Evolutionary conservation across 202 grass and related monocot species (phyloP).

Genomic region (Panicum hallii): DNA sequence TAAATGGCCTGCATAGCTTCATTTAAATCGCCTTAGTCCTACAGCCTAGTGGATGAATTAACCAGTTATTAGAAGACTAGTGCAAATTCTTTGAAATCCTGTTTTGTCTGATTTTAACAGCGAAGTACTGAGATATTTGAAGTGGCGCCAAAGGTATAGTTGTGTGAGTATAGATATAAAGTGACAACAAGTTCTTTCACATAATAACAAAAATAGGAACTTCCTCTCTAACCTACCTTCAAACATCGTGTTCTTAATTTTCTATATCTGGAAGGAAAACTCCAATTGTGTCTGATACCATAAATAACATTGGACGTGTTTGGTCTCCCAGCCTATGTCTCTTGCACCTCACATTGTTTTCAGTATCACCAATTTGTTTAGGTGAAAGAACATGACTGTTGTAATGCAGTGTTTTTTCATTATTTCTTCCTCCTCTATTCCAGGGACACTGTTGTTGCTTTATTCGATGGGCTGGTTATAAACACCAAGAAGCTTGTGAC

Average conservation of each 20-base stretch:
- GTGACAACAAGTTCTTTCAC: background rate
- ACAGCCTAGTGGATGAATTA: background rate
- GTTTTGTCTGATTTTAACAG: conserved; percentile 29
- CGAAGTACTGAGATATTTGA: conserved; percentile 24
- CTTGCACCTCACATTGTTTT: background rate
- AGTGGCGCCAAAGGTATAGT: background rate
- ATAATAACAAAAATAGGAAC: conserved; percentile 13
- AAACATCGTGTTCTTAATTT: background rate
- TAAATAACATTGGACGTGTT: background rate
- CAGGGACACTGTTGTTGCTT: conserved; percentile 66
- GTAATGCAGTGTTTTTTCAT: conserved; percentile 1
- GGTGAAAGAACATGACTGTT: background rate
- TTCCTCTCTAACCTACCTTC: background rate
- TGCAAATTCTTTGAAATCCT: background rate
- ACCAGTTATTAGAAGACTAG: background rate
- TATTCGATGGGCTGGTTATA: conserved; percentile 69
- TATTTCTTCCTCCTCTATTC: conserved; percentile 27
- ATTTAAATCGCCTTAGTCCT: conserved; percentile 13
- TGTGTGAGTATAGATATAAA: background rate
- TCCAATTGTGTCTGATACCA: background rate
- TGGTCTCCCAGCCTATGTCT: background rate
- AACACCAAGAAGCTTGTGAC: conserved; percentile 79
- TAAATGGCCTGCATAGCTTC: background rate
- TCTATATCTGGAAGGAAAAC: conserved; percentile 8
- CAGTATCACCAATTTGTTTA: background rate